These are phyloP conservation scores for Apiospora phragmitis DNA, from an alignment of 2,329 filamentous ascomycete genomes.

Conservation along the genomic window DNA sequence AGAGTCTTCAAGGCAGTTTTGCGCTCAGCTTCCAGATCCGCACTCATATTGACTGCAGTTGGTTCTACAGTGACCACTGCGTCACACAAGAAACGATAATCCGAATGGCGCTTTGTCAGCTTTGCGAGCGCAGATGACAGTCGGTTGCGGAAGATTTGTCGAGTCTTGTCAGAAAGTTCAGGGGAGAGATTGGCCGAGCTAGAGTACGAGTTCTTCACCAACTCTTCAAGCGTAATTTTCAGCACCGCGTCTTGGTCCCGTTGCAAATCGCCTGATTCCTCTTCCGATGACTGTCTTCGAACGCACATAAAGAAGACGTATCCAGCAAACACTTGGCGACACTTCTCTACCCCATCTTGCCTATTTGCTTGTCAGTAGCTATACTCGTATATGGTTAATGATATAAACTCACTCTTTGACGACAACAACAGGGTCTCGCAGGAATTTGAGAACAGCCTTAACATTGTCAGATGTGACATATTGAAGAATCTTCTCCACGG, in stretches of 20 bases:
- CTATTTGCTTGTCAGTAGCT: background rate
- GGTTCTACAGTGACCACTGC: constrained; percentile 56
- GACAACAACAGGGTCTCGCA: constrained; percentile 44
- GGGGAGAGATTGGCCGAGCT: constrained; percentile 43
- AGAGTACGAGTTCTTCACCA: constrained; percentile 58
- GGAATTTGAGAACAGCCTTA: constrained; percentile 49
- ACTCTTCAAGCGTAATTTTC: constrained; percentile 50
- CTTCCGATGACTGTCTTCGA: constrained; percentile 32
- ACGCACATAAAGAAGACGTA: constrained; percentile 53
- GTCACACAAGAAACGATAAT: constrained; percentile 54
- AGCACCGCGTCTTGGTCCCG: constrained; percentile 29
- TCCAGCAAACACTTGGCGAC: constrained; percentile 51
- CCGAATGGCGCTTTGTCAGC: constrained; percentile 53
- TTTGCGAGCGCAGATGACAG: constrained; percentile 60
- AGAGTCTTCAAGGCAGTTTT: constrained; percentile 54
- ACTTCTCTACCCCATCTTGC: constrained; percentile 37
- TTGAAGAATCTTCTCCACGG: constrained; percentile 72
- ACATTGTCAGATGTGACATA: constrained; percentile 58
- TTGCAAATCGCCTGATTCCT: constrained; percentile 25
- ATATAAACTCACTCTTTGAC: constrained; percentile 35
- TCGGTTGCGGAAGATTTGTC: constrained; percentile 55
- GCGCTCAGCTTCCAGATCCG: constrained; percentile 53
- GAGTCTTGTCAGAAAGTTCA: constrained; percentile 51
- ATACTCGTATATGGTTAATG: constrained; percentile 20
- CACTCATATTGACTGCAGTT: constrained; percentile 54